These are phyloP conservation scores for Fraxinus dipetala DNA, from an alignment of 305 asterid genomes.

Conservation along the genomic window DNA sequence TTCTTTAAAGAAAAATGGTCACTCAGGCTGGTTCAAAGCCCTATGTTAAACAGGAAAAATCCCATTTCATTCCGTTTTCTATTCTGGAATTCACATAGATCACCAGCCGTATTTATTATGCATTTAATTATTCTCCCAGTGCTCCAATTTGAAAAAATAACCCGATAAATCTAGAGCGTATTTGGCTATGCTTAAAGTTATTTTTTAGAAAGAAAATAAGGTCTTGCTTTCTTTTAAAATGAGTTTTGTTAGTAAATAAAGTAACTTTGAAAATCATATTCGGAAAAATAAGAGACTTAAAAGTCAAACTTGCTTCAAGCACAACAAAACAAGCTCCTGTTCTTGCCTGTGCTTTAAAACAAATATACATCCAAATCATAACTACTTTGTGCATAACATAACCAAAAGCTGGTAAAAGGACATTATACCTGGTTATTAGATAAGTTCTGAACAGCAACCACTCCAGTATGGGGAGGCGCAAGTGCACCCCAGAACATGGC, in stretches of 20 bases:
- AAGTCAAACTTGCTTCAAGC: neutral
- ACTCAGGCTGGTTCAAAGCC: neutral
- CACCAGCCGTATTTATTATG: neutral
- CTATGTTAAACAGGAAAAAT: neutral
- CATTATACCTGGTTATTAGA: conserved; percentile 75
- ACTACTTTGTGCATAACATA: neutral
- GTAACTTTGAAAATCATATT: neutral
- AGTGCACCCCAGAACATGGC: conserved; percentile 99
- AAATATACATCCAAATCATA: neutral
- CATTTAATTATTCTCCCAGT: neutral
- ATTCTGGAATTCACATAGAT: conserved; percentile 2
- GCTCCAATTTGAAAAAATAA: conserved; percentile 8
- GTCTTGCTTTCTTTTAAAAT: neutral
- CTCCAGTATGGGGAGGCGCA: conserved; percentile 92
- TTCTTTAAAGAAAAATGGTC: neutral
- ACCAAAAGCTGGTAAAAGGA: neutral
- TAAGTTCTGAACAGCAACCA: conserved; percentile 85
- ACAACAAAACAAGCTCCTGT: neutral
- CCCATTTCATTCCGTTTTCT: neutral
- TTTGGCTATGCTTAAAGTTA: neutral
- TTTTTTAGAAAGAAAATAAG: neutral
- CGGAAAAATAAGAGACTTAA: neutral
- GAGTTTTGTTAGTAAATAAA: neutral
- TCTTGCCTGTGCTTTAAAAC: neutral
- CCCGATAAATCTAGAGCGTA: conserved; percentile 8